Evolutionary conservation across 495 filamentous ascomycete genomes (phyloP).

Genomic region (Neurospora cerealis): DNA sequence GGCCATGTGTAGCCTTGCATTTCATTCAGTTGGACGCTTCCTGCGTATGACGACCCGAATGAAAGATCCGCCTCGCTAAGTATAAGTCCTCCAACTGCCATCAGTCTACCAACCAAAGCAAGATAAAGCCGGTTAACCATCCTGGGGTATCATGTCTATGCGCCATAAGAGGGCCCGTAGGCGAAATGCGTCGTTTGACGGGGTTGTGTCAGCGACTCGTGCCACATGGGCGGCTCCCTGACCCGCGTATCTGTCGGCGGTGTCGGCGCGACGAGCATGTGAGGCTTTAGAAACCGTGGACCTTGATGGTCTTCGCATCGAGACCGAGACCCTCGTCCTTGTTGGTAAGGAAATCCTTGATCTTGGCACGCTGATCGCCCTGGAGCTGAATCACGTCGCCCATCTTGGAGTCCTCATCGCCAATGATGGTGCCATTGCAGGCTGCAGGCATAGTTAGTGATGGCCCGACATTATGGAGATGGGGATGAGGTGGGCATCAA

Average conservation of each 20-base stretch:
- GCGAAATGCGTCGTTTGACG: neutral
- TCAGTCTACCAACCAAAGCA: conserved; percentile 4
- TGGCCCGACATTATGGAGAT: too few species aligned
- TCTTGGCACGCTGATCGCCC: conserved; percentile 97
- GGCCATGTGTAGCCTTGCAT: conserved; percentile 12
- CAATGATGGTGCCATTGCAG: conserved; percentile 99
- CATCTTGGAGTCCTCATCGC: conserved; percentile 74
- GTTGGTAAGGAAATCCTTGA: conserved; percentile 92
- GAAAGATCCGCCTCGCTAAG: conserved; percentile 11
- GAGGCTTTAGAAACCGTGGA: conserved; percentile 66
- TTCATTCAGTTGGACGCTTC: conserved; percentile 7
- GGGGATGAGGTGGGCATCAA: neutral
- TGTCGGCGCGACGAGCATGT: conserved; percentile 24
- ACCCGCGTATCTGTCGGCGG: conserved; percentile 5
- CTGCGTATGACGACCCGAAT: conserved; percentile 12
- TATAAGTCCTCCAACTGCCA: conserved; percentile 6
- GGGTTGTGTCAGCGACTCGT: neutral
- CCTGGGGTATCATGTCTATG: conserved; percentile 22
- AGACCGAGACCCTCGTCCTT: conserved; percentile 87
- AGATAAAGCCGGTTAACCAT: conserved; percentile 11
- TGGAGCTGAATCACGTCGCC: conserved; percentile 99
- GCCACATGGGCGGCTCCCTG: conserved; percentile 10
- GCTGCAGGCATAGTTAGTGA: conserved; percentile 39
- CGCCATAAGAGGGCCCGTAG: conserved; percentile 9
- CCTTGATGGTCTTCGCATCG: conserved; percentile 95